A percentile compares a stretch with the other conserved stretches of the same genome.
Conservation (phyloP, 2,329 filamentous ascomycete genomes). For the Penicillium nordicum region DNA sequence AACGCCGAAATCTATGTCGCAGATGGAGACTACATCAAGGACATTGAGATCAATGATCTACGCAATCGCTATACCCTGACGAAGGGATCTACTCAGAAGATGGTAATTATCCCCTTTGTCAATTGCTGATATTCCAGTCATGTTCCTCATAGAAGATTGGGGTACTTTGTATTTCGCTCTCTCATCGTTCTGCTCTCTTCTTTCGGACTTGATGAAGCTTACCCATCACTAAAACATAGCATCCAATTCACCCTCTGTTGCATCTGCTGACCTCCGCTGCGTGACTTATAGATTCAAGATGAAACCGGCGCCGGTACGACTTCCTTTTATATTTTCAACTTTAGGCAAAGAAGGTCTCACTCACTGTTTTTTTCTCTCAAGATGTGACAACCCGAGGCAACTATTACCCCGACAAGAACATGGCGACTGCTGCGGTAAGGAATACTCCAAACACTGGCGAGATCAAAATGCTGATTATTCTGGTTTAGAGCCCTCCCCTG, state of each 20-base stretch:
- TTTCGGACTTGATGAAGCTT: constrained; percentile 64
- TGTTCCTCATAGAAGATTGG: constrained; percentile 33
- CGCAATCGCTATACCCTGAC: constrained; percentile 96
- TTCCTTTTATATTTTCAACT: constrained; percentile 42
- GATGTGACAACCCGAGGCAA: constrained; percentile 98
- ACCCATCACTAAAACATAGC: constrained; percentile 62
- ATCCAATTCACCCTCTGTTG: constrained; percentile 62
- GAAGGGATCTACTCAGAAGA: constrained; percentile 96
- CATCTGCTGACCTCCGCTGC: constrained; percentile 89
- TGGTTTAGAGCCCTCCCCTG: constrained; percentile 74
- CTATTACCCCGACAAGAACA: constrained; percentile 95
- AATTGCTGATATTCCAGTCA: constrained; percentile 63
- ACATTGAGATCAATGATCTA: constrained; percentile 97
- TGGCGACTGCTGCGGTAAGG: constrained; percentile 89
- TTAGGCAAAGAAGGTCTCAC: constrained; percentile 56
- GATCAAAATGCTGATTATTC: neutral
- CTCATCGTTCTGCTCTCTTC: constrained; percentile 26
- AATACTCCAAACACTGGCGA: neutral
- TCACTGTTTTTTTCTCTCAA: constrained; percentile 55
- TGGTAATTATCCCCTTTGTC: constrained; percentile 85
- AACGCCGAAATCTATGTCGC: constrained; percentile 90
- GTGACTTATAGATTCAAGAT: constrained; percentile 97
- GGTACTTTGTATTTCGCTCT: constrained; percentile 34
- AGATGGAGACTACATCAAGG: constrained; percentile 96
- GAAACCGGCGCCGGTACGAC: constrained; percentile 99